Base-by-base conservation (phyloP, 805 yeast species). In the Pichia paraexigua region DNA sequence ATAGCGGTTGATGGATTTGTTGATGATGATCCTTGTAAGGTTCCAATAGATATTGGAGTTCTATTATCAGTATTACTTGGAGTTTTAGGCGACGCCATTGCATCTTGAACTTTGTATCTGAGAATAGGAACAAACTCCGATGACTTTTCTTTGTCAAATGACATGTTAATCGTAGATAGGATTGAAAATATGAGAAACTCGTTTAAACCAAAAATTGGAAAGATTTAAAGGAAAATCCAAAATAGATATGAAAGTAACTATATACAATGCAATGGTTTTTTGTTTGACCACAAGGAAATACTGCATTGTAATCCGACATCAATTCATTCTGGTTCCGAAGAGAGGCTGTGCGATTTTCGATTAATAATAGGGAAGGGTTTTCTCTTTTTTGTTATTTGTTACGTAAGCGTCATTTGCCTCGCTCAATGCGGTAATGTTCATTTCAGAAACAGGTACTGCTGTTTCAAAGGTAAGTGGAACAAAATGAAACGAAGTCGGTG, bases 31-130 rank as follows among this genome's bases (percentile, higher is more conserved):
- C 39, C 39, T 35, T 35, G 39, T 35, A n/a, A 35, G 5, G 18
- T 35, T n/a, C 20, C 39, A n/a, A 35, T 2, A 11, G 20, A 17
- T 17, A 35, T 35, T n/a, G 39, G 39, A 8, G 39, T 35, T n/a
- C 39, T 35, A n/a, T 35, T n/a, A 17, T 35, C 39, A 2, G 39
- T n/a, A 17, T 35, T 35, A 7, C 20, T 35, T n/a, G 39, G 39
- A 35, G 39, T 35, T n/a, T 35, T 35, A 35, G 39, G 20, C 7
- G 39, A 35, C 17, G 39, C 39, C 49, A 47, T 41, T 15, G 49
- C 45, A 13, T 47, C 49, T 10, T 41, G 49, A 21, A 47, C 49
- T 22, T 47, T 40, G 27, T 46, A 40, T 17, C 11, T 46, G n/a
- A 46, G 49, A 5, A 22, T 11, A 15, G 49, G 49, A 17, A 13